Base-by-base conservation (phyloP, 2,329 filamentous ascomycete genomes). In the Trichoderma semiorbis region DNA sequence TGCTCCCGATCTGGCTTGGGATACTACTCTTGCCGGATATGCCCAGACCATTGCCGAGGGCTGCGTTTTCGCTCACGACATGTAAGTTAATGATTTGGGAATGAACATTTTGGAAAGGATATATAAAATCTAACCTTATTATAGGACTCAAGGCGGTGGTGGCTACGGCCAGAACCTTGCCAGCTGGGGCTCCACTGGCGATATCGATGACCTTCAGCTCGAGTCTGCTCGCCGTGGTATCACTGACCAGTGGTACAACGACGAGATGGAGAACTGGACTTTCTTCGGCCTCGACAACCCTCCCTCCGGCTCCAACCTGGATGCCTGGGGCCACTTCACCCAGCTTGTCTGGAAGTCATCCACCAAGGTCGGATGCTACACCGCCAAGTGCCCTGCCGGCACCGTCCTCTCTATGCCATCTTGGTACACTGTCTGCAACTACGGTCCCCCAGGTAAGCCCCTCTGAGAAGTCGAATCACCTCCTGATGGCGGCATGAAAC, bases 91-190 rank as follows among this genome's bases (percentile, higher is more conserved):
- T 63, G 7, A 34, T 21, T n/a, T 11, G 11, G 5, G 28, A n/a
- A 18, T 12, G 36, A 7, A 16, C 10, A 24, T 12, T 53, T 4
- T 11, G 14, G 18, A 34, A 3, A 26, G 14, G 24, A 4, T 18
- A 12, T 30, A 3, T 12, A 14, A 26, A 28, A 10, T 16, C 14
- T 71, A 32, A 60, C 82, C 86, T 73, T 86, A 77, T 4, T 72
- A 55, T n/a, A 90, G 87, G 76, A 80, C 84, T 30, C 84, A 87
- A 61, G 88, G 88, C 74, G 89, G 89, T 70, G 85, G 87, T 58
- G 28, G 26, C 36, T 97, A 96, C 79, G 96, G 96, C 74, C 96
- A 99, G 85, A 99, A 98, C 87, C 91, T 98, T 72, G 95, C 93
- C 78, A 90, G 91, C 75, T 86, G 81, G 79, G 86, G 83, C 62